phyloP scores from a whole-genome alignment of 1,284 basidiomycete genomes.

The Fomes fomentarius region DNA sequence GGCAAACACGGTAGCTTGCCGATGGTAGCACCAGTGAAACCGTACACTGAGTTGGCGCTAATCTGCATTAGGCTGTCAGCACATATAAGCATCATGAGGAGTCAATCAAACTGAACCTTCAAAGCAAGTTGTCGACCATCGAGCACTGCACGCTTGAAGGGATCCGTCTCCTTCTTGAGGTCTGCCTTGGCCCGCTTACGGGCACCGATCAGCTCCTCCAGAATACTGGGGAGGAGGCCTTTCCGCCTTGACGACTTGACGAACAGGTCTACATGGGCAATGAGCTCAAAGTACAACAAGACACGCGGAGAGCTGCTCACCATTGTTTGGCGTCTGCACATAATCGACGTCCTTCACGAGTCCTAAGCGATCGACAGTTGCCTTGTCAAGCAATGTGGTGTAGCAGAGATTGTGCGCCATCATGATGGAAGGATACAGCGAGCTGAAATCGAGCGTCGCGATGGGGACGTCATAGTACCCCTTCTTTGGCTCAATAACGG shows the following conservation, averaged over 20 bases:
- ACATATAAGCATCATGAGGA: too few species aligned
- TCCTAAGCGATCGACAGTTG: constrained; percentile 74
- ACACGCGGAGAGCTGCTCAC: constrained; percentile 45
- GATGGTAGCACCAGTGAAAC: constrained; percentile 94
- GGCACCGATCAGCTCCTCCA: constrained; percentile 90
- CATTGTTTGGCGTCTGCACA: constrained; percentile 90
- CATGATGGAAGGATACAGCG: constrained; percentile 98
- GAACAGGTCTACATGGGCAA: constrained; percentile 79
- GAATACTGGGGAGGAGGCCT: constrained; percentile 86
- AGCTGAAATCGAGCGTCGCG: constrained; percentile 96
- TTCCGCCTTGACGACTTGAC: constrained; percentile 75
- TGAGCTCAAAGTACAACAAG: not conserved
- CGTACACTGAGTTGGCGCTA: constrained; percentile 97
- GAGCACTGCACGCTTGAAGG: constrained; percentile 92
- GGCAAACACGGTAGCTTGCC: constrained; percentile 93
- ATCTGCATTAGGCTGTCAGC: constrained; percentile 54
- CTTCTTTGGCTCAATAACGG: constrained; percentile 92
- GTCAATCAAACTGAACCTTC: too few species aligned
- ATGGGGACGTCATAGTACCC: constrained; percentile 96
- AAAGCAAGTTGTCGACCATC: constrained; percentile 94
- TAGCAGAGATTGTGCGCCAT: constrained; percentile 99
- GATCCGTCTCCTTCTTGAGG: constrained; percentile 92
- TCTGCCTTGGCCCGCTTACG: constrained; percentile 93
- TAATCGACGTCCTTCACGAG: constrained; percentile 89
- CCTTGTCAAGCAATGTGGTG: constrained; percentile 85